Base-by-base conservation (phyloP, 345 rosid genomes). In the Syzygium grande region DNA sequence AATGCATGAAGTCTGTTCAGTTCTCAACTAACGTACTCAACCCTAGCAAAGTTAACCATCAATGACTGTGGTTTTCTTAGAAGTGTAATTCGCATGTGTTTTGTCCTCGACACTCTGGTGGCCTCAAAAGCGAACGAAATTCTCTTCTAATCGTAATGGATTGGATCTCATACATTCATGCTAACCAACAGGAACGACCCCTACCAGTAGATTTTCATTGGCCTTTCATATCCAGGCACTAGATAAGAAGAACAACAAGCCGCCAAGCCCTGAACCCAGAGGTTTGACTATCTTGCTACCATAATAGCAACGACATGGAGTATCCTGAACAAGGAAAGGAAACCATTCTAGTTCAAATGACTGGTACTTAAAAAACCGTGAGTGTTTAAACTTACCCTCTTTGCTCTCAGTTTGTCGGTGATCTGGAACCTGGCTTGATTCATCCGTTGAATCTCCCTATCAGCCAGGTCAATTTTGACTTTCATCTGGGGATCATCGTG, bases 391-490 rank as follows among this genome's bases (percentile, higher is more conserved):
- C 94, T 88, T 91, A 97, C 99, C 96, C 92, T 95, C 91, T 91
- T 94, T 53, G 92, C 91, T 89, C 87, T 94, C 87, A 95, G 83
- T 63, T 93, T 92, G 2, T 95, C 93, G 19, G 85, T 59, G 14
- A 94, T 88, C 85, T 79, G 91, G 85, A 78, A 63, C 46, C 97
- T 92, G 73, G 94, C 91, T 23, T 88, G 87, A 87, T 86, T 96
- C 90, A 87, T 85, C 90, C 85, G 92, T 29, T 88, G 85, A 58
- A 95, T 89, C 93, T 95, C 98, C 88, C 88, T 92, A 84, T 95
- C 97, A 87, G 94, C 94, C 80, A 84, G 92, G 4, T 96, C 98
- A 84, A 95, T 88, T 92, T 94, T 93, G 83, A 92, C 92, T 89
- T 91, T 95, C 58, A 93, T 89, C 88, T 92, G 93, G 0, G 99